A percentile compares a stretch with the other conserved stretches of the same genome.
Evolutionary conservation across 441 rosid species (phyloP).

Genomic region (Pelargonium australe): DNA sequence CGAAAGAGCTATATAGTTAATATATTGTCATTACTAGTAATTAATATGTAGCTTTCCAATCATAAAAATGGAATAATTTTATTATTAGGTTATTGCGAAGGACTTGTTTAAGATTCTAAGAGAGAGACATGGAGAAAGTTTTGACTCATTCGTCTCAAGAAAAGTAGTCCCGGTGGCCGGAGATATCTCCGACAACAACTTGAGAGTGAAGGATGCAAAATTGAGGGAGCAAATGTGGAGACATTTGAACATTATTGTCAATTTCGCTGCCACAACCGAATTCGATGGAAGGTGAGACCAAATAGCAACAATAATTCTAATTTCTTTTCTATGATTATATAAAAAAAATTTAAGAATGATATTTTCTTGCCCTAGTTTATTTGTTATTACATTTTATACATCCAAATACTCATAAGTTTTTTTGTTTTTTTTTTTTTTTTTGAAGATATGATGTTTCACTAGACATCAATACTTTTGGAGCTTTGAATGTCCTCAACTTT

Average conservation of each 20-base stretch:
- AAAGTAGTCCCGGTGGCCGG: constrained; percentile 58
- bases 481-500: constrained; percentile 50
- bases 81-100: constrained; percentile 51
- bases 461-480: constrained; percentile 57
- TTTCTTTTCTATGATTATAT: too few relatives aligned
- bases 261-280: constrained; percentile 81
- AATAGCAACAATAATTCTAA: too few relatives aligned
- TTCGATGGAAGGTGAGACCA: constrained; percentile 94
- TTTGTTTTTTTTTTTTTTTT: too few relatives aligned
- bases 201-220: constrained; percentile 47
- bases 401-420: too few relatives aligned
- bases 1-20: too few relatives aligned
- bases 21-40: too few relatives aligned
- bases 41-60: too few relatives aligned
- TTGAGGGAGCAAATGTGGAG: constrained; percentile 42
- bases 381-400: too few relatives aligned
- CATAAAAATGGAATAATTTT: too few relatives aligned
- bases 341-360: too few relatives aligned
- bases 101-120: constrained; percentile 59
- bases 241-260: constrained; percentile 51
- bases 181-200: constrained; percentile 48
- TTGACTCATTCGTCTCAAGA: constrained; percentile 43
- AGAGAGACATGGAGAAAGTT: constrained; percentile 41
- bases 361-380: too few relatives aligned
- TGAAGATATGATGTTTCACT: too few relatives aligned